Base-by-base conservation (phyloP, 768 basidiomycete species). In the Scleroderma citrinum region DNA sequence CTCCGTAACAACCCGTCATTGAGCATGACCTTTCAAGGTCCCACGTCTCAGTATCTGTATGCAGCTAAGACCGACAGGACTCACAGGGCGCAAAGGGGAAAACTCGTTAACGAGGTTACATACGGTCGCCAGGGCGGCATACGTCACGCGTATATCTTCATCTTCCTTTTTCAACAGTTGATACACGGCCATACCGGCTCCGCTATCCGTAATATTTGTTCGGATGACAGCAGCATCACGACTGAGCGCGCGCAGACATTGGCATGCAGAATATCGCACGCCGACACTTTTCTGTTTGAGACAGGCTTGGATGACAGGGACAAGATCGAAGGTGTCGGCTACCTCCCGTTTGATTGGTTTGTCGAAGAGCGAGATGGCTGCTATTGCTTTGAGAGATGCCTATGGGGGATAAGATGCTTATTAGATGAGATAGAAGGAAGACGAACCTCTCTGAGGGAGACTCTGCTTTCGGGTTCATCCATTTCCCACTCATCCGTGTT, bases 51-150 rank as follows among this genome's bases (percentile, higher is more conserved):
- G 41, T 14, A 41, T 13, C 49, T 23, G 56, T 49, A 44, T 31
- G 37, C 26, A 19, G 12, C 32, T 19, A 26, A 12, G 38, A 14
- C 11, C n/a, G 30, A 13, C n/a, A 32, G 8, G 6, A 74, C 84
- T 56, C 56, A 91, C 89, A 46, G 73, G 68, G 52, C 83, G 72
- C 54, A 93, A 62, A 7, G 92, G 91, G 11, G 91, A 92, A 66
- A 90, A 92, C 46, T 91, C 87, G 46, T 82, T 84, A 7, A 94
- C 80, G 37, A 94, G 75, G 63, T 96, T 95, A 66, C 90, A 91
- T 3, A 95, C 76, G 5, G 82, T 85, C 0, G 82, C 76, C 1
- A 89, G 66, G 1, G 88, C 85, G 0, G 85, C 87, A 46, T 75
- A 73, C 17, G 81, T 72, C 19, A 93, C 90, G 13, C 87, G 71